These are phyloP conservation scores for Aphanomyces invadans DNA, from an alignment of 352 stramenopile species.

Conservation along the genomic window DNA sequence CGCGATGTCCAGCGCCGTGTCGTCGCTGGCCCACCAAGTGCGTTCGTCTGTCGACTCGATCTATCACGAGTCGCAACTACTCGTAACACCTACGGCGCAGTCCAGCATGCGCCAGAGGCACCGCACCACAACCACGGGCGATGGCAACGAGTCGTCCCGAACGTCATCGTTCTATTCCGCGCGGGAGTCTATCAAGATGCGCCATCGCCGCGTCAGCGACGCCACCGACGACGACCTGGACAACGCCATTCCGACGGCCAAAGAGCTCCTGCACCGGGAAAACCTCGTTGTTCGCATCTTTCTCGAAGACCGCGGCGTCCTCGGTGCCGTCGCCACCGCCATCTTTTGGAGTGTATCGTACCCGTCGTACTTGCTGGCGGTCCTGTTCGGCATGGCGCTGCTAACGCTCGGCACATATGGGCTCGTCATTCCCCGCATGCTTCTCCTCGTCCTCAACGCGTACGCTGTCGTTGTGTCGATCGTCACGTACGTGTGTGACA, in stretches of 20 bases:
- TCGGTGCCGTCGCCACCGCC: slow-evolving; percentile 27
- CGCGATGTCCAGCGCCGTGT: neutral
- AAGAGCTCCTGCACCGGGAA: slow-evolving; percentile 50
- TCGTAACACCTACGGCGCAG: neutral
- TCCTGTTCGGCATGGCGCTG: slow-evolving; percentile 11
- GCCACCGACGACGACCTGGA: neutral
- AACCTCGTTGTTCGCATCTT: slow-evolving; percentile 63
- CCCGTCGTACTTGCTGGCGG: slow-evolving; percentile 13
- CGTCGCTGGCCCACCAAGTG: neutral
- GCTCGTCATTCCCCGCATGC: slow-evolving; percentile 17
- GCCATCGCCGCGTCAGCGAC: too few species aligned
- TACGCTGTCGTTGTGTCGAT: slow-evolving; percentile 10
- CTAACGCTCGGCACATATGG: slow-evolving; percentile 10
- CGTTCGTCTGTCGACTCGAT: neutral
- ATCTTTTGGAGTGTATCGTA: slow-evolving; percentile 29
- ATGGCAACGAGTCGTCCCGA: neutral
- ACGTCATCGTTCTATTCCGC: slow-evolving; percentile 22
- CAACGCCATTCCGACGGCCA: slow-evolving; percentile 27
- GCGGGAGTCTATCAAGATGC: slow-evolving; percentile 5
- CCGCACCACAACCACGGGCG: neutral
- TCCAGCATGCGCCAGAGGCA: neutral
- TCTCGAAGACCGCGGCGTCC: slow-evolving; percentile 36
- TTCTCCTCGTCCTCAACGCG: slow-evolving; percentile 20
- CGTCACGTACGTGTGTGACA: neutral
- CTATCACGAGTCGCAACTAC: neutral